Percentiles rank a stretch among this genome's conserved stretches.
These are phyloP conservation scores for Paecilomyces variotii DNA, from an alignment of 2,329 filamentous ascomycete species.

Conservation along the genomic window DNA sequence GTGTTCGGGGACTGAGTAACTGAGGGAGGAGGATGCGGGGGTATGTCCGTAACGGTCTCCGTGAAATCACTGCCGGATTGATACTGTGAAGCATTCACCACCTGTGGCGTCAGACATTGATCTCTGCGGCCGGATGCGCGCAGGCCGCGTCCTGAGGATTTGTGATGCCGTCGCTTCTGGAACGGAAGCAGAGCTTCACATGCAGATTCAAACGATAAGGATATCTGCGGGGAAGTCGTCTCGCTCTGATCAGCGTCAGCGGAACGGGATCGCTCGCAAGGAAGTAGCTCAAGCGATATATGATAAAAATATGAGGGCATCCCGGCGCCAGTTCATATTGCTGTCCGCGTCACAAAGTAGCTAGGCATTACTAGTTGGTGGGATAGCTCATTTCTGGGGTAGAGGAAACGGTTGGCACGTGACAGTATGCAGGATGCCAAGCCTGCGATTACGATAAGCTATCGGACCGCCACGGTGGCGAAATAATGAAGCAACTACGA, in stretches of 20 bases:
- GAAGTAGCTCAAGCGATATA: conserved; percentile 52
- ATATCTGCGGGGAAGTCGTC: conserved; percentile 11
- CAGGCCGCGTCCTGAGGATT: conserved; percentile 7
- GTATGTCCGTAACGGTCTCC: neutral
- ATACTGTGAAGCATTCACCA: neutral
- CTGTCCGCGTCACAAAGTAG: neutral
- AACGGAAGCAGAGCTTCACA: conserved; percentile 31
- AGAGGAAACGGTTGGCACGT: neutral
- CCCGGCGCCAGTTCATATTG: conserved; percentile 27
- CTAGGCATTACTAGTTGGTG: neutral
- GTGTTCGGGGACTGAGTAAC: conserved; percentile 14
- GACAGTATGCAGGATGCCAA: neutral
- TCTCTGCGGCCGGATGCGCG: conserved; percentile 5
- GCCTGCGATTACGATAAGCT: neutral
- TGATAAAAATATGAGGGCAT: conserved; percentile 60
- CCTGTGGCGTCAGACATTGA: conserved; percentile 3
- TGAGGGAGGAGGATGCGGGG: conserved; percentile 38
- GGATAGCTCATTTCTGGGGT: neutral
- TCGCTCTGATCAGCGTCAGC: conserved; percentile 3
- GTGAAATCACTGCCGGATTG: neutral
- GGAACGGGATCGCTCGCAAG: conserved; percentile 19
- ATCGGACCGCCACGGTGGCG: neutral
- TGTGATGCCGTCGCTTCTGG: conserved; percentile 17
- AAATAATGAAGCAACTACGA: neutral
- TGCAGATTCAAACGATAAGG: conserved; percentile 25